Evolutionary conservation across 441 rosid species (phyloP).

Genomic region (Gossypium gossypioides): DNA sequence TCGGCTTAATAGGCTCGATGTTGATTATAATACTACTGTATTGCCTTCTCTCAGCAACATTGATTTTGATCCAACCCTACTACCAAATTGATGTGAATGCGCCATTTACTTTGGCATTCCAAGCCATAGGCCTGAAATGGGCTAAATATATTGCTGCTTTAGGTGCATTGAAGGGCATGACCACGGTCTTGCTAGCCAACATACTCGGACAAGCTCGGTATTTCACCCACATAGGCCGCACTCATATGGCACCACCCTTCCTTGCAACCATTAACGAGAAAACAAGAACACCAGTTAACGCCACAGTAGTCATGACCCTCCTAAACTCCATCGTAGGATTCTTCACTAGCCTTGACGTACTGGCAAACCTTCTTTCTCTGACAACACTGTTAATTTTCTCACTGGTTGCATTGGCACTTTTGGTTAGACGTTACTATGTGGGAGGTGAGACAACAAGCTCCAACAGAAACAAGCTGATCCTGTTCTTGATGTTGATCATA

Average conservation of each 20-base stretch:
- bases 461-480: slow-evolving; percentile 35
- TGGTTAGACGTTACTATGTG: slow-evolving; percentile 60
- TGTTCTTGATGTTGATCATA: slow-evolving; percentile 31
- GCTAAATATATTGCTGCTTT: slow-evolving; percentile 59
- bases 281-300: slow-evolving; percentile 64
- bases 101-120: slow-evolving; percentile 61
- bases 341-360: slow-evolving; percentile 58
- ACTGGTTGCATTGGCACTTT: slow-evolving; percentile 48
- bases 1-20: slow-evolving; percentile 76
- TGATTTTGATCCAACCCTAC: slow-evolving; percentile 53
- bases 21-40: slow-evolving; percentile 28
- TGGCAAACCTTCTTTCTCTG: slow-evolving; percentile 60
- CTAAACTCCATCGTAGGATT: slow-evolving; percentile 49
- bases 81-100: slow-evolving; percentile 44
- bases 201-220: slow-evolving; percentile 60
- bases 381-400: slow-evolving; percentile 60
- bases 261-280: slow-evolving; percentile 42
- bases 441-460: slow-evolving; percentile 31
- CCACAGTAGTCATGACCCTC: slow-evolving; percentile 44
- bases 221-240: slow-evolving; percentile 62
- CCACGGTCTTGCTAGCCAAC: slow-evolving; percentile 51
- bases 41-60: slow-evolving; percentile 43
- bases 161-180: slow-evolving; percentile 78
- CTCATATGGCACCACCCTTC: slow-evolving; percentile 70
- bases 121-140: slow-evolving; percentile 56